Evolutionary conservation across 805 yeast species (phyloP).

Genomic region (Grigorovia humatica): DNA sequence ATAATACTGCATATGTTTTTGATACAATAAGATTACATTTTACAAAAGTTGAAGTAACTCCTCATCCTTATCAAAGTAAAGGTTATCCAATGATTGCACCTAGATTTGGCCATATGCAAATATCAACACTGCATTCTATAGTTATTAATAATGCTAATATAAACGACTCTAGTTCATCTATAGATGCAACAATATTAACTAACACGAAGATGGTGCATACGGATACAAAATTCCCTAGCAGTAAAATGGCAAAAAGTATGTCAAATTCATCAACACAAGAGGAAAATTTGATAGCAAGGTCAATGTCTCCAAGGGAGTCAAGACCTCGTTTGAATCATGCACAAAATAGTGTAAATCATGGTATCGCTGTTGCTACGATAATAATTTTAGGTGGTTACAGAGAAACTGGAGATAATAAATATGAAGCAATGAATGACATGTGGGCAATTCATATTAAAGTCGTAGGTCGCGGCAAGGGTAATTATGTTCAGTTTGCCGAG

Average conservation of each 20-base stretch:
- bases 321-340: neutral
- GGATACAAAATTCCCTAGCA: neutral
- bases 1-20: conserved; percentile 47
- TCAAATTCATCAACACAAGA: neutral
- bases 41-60: conserved; percentile 33
- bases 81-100: conserved; percentile 28
- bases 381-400: conserved; percentile 42
- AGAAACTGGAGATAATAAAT: conserved; percentile 22
- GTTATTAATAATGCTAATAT: neutral
- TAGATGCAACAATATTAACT: neutral
- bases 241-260: neutral
- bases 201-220: neutral
- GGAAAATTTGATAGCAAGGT: neutral
- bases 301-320: conserved; percentile 1
- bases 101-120: conserved; percentile 33
- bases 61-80: conserved; percentile 25
- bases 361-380: conserved; percentile 11
- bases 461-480: conserved; percentile 27
- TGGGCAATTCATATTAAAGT: conserved; percentile 35
- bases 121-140: conserved; percentile 9
- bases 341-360: neutral
- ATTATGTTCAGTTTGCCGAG: conserved; percentile 31
- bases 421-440: conserved; percentile 31
- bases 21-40: conserved; percentile 43
- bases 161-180: neutral